Conservation (phyloP, 192 early-diverging fungal species). For the Coemansia sp. region DNA sequence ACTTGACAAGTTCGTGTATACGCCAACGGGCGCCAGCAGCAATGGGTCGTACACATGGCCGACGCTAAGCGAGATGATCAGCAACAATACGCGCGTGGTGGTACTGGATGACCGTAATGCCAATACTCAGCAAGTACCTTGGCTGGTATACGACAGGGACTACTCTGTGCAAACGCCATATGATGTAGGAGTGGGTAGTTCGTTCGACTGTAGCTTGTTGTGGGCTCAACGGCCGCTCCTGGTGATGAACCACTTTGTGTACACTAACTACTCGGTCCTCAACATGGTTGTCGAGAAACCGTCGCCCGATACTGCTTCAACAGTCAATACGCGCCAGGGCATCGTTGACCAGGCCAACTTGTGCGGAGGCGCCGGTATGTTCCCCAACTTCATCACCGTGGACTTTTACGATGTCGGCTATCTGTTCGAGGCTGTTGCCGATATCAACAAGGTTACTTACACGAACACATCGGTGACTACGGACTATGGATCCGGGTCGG, state of each 20-base stretch:
- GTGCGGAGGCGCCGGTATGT: slow-evolving; percentile 46
- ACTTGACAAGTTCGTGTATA: slow-evolving; percentile 54
- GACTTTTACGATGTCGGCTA: slow-evolving; percentile 73
- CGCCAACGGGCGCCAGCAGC: slow-evolving; percentile 21
- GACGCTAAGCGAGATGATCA: slow-evolving; percentile 66
- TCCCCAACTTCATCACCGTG: slow-evolving; percentile 70
- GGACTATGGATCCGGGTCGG: slow-evolving; percentile 5
- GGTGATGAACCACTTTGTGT: slow-evolving; percentile 77
- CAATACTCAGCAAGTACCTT: slow-evolving; percentile 58
- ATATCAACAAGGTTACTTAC: slow-evolving; percentile 57
- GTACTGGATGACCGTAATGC: slow-evolving; percentile 61
- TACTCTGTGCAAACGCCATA: slow-evolving; percentile 77
- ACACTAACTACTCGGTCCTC: slow-evolving; percentile 40
- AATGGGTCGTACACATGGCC: slow-evolving; percentile 59
- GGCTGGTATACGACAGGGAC: slow-evolving; percentile 65
- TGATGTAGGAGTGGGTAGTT: slow-evolving; percentile 45
- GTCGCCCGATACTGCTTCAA: slow-evolving; percentile 49
- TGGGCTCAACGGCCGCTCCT: slow-evolving; percentile 54
- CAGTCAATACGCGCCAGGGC: slow-evolving; percentile 57
- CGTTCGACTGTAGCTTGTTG: slow-evolving; percentile 56
- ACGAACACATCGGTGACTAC: slow-evolving; percentile 20
- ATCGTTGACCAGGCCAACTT: slow-evolving; percentile 59
- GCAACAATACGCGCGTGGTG: slow-evolving; percentile 63
- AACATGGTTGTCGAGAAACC: slow-evolving; percentile 54
- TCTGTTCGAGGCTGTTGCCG: slow-evolving; percentile 52